These are phyloP conservation scores for Populus pruinosa DNA, from an alignment of 345 rosid genomes.

Conservation along the genomic window DNA sequence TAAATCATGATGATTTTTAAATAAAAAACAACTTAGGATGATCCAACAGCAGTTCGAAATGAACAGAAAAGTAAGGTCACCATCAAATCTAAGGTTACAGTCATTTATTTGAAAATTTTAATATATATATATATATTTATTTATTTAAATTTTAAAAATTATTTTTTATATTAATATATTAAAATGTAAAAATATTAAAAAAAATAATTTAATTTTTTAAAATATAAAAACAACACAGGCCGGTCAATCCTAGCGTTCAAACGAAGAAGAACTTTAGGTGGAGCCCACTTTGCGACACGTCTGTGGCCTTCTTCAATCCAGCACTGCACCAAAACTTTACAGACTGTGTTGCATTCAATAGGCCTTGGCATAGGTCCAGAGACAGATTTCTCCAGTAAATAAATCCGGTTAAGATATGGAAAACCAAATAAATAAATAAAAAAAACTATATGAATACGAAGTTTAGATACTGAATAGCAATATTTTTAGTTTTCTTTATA, in stretches of 20 bases:
- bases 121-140: too few relatives aligned
- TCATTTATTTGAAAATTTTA: too few relatives aligned
- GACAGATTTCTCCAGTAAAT: too few relatives aligned
- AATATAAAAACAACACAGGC: background rate
- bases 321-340: constrained; percentile 26
- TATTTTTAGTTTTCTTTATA: background rate
- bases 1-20: background rate
- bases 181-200: too few relatives aligned
- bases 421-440: too few relatives aligned
- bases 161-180: too few relatives aligned
- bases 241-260: constrained; percentile 11
- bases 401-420: background rate
- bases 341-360: constrained; percentile 38
- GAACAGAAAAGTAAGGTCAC: constrained; percentile 12
- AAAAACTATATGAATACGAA: too few relatives aligned
- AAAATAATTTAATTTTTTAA: too few relatives aligned
- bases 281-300: constrained; percentile 27
- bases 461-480: too few relatives aligned
- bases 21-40: too few relatives aligned
- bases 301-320: constrained; percentile 16
- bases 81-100: constrained; percentile 4
- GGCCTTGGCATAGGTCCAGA: background rate
- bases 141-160: too few relatives aligned
- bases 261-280: constrained; percentile 10
- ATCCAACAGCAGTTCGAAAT: background rate